These are phyloP conservation scores for Albifimbria verrucaria DNA, from an alignment of 2,329 filamentous ascomycete genomes.

Conservation along the genomic window DNA sequence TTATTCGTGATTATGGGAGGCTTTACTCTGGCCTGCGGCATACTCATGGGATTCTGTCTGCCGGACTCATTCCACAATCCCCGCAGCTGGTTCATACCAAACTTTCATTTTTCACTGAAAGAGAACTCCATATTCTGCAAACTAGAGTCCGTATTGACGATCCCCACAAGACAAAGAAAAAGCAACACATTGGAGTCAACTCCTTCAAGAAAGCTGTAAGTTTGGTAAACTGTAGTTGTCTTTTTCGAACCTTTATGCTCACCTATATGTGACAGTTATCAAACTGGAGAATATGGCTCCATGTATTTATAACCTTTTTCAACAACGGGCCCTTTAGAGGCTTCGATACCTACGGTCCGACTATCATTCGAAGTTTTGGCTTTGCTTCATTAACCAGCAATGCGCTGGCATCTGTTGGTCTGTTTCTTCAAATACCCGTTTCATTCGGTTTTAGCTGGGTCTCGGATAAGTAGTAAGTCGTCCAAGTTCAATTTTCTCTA, in stretches of 20 bases:
- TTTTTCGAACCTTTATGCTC: background rate
- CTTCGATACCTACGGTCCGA: constrained; percentile 48
- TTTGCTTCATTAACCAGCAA: constrained; percentile 44
- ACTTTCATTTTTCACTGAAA: constrained; percentile 26
- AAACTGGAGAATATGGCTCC: constrained; percentile 47
- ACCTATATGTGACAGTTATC: constrained; percentile 24
- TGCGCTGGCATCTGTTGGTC: constrained; percentile 48
- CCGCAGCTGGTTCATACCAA: constrained; percentile 32
- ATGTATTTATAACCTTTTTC: constrained; percentile 45
- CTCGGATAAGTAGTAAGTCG: constrained; percentile 45
- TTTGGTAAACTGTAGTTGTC: constrained; percentile 7
- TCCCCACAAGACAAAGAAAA: constrained; percentile 38
- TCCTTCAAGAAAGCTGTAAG: constrained; percentile 37
- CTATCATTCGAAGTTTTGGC: constrained; percentile 47
- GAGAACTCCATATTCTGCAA: constrained; percentile 33
- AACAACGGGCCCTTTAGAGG: constrained; percentile 42
- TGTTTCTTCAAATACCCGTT: constrained; percentile 44
- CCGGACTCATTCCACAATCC: constrained; percentile 38
- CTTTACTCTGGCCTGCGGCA: constrained; percentile 40
- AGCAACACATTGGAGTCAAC: constrained; percentile 35
- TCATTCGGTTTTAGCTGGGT: constrained; percentile 46
- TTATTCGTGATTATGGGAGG: constrained; percentile 47
- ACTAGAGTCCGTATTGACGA: constrained; percentile 34
- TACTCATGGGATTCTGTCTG: constrained; percentile 35
- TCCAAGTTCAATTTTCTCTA: background rate